A percentile compares a stretch with the other conserved stretches of the same genome.
Conservation (phyloP, 2,329 filamentous ascomycete species). For the Fusarium circinatum region DNA sequence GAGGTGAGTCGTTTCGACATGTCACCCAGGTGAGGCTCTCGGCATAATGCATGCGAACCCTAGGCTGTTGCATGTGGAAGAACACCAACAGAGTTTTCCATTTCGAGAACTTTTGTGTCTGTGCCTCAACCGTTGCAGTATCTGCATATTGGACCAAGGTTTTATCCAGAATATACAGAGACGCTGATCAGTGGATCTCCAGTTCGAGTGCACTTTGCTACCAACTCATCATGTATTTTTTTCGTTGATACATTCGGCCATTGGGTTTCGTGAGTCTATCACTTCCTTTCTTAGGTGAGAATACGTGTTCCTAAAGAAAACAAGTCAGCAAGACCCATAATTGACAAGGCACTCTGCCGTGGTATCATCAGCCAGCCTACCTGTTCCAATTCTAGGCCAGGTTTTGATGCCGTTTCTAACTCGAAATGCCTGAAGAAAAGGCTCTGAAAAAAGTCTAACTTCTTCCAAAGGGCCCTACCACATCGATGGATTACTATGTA, state of each 20-base stretch:
- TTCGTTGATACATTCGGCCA: neutral
- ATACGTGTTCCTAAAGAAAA: neutral
- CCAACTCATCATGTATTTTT: neutral
- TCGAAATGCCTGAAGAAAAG: neutral
- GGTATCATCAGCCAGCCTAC: neutral
- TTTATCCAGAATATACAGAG: neutral
- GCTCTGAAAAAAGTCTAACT: neutral
- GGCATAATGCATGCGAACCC: neutral
- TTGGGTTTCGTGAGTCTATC: neutral
- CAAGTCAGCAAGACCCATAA: neutral
- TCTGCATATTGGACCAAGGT: neutral
- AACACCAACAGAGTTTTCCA: neutral
- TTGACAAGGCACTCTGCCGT: neutral
- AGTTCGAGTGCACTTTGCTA: neutral
- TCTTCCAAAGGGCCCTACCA: neutral
- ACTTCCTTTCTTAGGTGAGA: neutral
- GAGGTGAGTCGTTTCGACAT: conserved; percentile 5
- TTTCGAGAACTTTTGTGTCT: neutral
- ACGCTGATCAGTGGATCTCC: neutral
- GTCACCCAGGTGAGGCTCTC: neutral
- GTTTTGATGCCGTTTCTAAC: neutral
- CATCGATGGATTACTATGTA: neutral
- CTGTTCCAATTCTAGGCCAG: neutral
- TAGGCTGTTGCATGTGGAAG: conserved; percentile 10
- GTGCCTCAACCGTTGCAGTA: neutral